Conservation (phyloP, 1,284 basidiomycete species). For the Puccinia polysora region DNA sequence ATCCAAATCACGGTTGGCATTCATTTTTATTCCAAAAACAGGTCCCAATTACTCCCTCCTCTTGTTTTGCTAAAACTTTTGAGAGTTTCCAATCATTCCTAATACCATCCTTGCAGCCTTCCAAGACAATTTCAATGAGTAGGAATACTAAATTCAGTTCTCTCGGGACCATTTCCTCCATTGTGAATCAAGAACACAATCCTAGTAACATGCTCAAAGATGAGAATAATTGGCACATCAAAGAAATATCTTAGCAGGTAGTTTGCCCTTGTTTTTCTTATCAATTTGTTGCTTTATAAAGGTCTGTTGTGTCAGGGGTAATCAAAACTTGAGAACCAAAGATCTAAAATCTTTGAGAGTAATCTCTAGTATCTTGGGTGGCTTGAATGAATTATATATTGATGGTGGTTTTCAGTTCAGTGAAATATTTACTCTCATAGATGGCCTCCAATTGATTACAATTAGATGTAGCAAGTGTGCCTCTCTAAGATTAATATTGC, state of each 20-base stretch:
- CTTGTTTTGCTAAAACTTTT: slow-evolving; percentile 3
- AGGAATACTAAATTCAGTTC: slow-evolving; percentile 34
- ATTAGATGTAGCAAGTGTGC: slow-evolving; percentile 4
- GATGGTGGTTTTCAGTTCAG: slow-evolving; percentile 10
- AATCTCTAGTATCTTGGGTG: slow-evolving; percentile 1
- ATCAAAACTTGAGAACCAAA: slow-evolving; percentile 5
- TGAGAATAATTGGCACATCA: no score
- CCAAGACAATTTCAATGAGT: slow-evolving; percentile 8
- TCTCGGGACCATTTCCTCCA: neutral
- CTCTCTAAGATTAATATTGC: neutral
- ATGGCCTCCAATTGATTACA: slow-evolving; percentile 15
- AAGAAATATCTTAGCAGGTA: slow-evolving; percentile 13
- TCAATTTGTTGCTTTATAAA: slow-evolving; percentile 8
- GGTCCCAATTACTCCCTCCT: neutral
- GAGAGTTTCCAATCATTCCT: slow-evolving; percentile 30
- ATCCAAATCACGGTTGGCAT: no score
- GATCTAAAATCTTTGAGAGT: slow-evolving; percentile 27
- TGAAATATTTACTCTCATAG: slow-evolving; percentile 13
- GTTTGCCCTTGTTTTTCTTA: slow-evolving; percentile 19
- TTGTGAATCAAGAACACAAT: neutral
- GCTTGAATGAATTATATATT: slow-evolving; percentile 25
- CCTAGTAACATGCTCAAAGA: no score
- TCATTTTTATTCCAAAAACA: slow-evolving; percentile 6
- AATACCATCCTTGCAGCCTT: slow-evolving; percentile 8
- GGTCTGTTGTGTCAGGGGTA: slow-evolving; percentile 15